These are phyloP conservation scores for Vigna nakashimae DNA, from an alignment of 306 rosid species.

Conservation along the genomic window DNA sequence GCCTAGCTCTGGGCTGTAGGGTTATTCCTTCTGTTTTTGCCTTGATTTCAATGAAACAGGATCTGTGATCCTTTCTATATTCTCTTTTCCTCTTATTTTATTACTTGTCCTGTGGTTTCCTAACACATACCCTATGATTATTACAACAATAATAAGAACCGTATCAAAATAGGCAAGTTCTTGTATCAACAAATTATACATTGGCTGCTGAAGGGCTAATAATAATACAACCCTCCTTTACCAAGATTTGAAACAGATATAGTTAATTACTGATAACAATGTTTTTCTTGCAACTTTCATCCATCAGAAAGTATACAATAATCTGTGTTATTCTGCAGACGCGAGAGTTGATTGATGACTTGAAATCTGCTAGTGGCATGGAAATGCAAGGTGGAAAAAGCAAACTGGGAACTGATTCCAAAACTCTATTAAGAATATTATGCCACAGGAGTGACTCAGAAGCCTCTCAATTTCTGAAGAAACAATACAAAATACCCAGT, in stretches of 20 bases:
- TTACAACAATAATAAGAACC: background rate
- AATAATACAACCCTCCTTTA: background rate
- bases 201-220: background rate
- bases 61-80: too few species aligned
- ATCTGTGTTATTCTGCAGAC: constrained; percentile 63
- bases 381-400: constrained; percentile 74
- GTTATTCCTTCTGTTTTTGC: too few species aligned
- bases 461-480: constrained; percentile 92
- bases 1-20: too few species aligned
- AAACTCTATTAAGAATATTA: constrained; percentile 81
- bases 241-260: background rate
- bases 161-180: background rate
- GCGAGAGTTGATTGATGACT: constrained; percentile 86
- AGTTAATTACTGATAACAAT: constrained; percentile 13
- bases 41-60: too few species aligned
- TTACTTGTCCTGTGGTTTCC: too few species aligned
- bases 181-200: background rate
- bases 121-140: too few species aligned
- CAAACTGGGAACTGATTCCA: constrained; percentile 89
- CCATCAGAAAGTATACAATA: constrained; percentile 7
- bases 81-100: too few species aligned
- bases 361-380: constrained; percentile 74
- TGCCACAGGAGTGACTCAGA: constrained; percentile 90
- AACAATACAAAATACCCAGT: constrained; percentile 91
- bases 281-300: constrained; percentile 10